Evolutionary conservation across 2,329 filamentous ascomycete species (phyloP), one percentile per base, ranked within the genome.

Genomic region (Dactylellina haptotyla): DNA sequence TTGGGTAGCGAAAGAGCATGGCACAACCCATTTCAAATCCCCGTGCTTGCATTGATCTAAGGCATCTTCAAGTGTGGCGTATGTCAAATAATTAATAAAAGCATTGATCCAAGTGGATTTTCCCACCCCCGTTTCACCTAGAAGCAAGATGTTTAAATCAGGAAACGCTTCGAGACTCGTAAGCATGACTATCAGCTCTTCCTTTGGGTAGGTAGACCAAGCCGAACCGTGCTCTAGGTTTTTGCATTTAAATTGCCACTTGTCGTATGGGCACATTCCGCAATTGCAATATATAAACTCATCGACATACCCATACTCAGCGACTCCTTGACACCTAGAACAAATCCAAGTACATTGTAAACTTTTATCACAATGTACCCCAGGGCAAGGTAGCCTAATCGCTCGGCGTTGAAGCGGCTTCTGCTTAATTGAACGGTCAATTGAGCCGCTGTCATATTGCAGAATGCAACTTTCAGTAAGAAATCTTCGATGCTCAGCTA

Each of bases 81-180:
- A 82, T 0, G 75, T 77, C 2, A 84, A 66, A 62, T 84, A 84
- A 70, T 85, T 85, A 75, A 82, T 75, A 32, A 84, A 83, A 0
- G 83, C 81, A 50, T 84, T 85, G 76, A 85, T 84, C 43, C 81
- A 85, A 0, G 83, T 84, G 0, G 82, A 83, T 58, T 85, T 85
- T 0, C 84, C 83, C 0, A 84, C 83, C 0, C 83, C 84, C 0
- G 83, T 83, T 75, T 84, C 83, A 0, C 83, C 83, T 0, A 85
- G 77, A 3, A 85, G 80, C 23, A 85, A 71, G 16, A 85, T 82
- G 45, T 84, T 84, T 25, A 81, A 58, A 16, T 80, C 77, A 1
- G 81, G 77, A 4, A 75, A 75, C 14, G 77, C 76, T 14, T 78
- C 71, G 1, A 81, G 77, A n/a, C 9, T 20, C 1, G 76, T 51